A percentile compares a stretch with the other conserved stretches of the same genome.
phyloP scores from a whole-genome alignment of 2,329 filamentous ascomycete species.

The Pezicula radicicola region DNA sequence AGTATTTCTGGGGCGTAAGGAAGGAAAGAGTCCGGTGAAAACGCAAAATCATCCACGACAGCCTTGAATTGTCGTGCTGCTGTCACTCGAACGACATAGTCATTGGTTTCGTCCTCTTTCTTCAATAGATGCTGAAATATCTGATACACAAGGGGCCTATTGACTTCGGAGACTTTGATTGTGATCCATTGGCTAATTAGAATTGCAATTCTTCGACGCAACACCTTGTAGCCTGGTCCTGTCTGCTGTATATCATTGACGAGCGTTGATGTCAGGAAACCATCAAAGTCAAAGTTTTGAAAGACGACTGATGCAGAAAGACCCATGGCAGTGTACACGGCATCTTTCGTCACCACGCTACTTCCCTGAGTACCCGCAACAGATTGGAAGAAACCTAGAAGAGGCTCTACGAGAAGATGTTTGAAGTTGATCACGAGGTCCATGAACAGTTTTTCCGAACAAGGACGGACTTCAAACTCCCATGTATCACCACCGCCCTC shows the following conservation, averaged over 20 bases:
- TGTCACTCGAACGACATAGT: conserved; percentile 88
- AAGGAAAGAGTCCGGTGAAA: conserved; percentile 68
- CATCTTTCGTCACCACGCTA: conserved; percentile 84
- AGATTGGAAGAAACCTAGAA: conserved; percentile 79
- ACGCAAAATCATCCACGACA: conserved; percentile 82
- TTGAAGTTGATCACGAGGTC: conserved; percentile 91
- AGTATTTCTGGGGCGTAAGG: conserved; percentile 76
- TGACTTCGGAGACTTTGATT: conserved; percentile 67
- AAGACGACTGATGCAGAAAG: conserved; percentile 76
- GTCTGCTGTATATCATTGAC: conserved; percentile 71
- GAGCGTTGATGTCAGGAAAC: conserved; percentile 72
- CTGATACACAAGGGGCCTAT: conserved; percentile 74
- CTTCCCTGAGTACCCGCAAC: conserved; percentile 60
- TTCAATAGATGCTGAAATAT: conserved; percentile 87
- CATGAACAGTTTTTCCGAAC: conserved; percentile 89
- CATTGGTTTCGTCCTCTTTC: conserved; percentile 73
- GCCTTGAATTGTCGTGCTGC: conserved; percentile 80
- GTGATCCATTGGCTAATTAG: conserved; percentile 87
- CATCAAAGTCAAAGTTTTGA: conserved; percentile 77
- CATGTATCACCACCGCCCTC: conserved; percentile 81
- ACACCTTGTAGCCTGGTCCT: conserved; percentile 67
- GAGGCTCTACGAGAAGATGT: conserved; percentile 70
- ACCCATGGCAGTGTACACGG: conserved; percentile 90
- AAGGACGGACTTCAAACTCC: conserved; percentile 90
- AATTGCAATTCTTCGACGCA: conserved; percentile 85